A percentile compares a stretch with the other conserved stretches of the same genome.
phyloP scores from a whole-genome alignment of 2,329 filamentous ascomycete species.

The Biscogniauxia sp. region DNA sequence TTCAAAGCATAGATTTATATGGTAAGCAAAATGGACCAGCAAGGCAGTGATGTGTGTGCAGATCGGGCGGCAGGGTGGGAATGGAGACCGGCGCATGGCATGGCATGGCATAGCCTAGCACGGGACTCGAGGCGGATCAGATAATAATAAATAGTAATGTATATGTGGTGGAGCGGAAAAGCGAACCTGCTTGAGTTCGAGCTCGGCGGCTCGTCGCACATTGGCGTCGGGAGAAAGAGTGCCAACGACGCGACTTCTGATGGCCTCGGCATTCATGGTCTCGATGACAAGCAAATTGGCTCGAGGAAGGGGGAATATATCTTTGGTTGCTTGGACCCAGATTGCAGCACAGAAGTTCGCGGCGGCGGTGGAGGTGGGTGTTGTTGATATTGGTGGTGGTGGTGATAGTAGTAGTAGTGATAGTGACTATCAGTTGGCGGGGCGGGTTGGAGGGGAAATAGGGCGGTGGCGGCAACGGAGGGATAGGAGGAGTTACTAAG shows the following conservation, averaged over 20 bases:
- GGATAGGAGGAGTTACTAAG: background rate
- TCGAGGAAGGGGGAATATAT: background rate
- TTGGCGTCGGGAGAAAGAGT: slow-evolving; percentile 74
- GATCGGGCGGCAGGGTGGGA: background rate
- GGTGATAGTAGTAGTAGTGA: background rate
- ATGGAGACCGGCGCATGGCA: background rate
- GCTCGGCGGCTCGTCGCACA: slow-evolving; percentile 72
- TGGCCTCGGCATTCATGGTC: slow-evolving; percentile 70
- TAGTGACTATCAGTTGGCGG: background rate
- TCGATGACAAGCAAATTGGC: background rate
- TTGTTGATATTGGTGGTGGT: background rate
- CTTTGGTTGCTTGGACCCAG: background rate
- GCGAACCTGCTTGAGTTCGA: slow-evolving; percentile 77
- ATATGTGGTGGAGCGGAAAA: slow-evolving; percentile 4
- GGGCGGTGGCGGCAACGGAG: background rate
- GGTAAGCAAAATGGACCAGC: background rate
- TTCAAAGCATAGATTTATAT: slow-evolving; percentile 5
- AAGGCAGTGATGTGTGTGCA: background rate
- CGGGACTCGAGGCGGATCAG: background rate
- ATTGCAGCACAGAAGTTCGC: too few relatives aligned
- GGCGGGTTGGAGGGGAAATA: too few relatives aligned
- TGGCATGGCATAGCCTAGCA: background rate
- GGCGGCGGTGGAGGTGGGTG: too few relatives aligned
- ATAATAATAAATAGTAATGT: background rate
- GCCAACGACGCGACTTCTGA: slow-evolving; percentile 74